Base-by-base conservation (phyloP, 257 asterid species). In the Nemophila menziesii region DNA sequence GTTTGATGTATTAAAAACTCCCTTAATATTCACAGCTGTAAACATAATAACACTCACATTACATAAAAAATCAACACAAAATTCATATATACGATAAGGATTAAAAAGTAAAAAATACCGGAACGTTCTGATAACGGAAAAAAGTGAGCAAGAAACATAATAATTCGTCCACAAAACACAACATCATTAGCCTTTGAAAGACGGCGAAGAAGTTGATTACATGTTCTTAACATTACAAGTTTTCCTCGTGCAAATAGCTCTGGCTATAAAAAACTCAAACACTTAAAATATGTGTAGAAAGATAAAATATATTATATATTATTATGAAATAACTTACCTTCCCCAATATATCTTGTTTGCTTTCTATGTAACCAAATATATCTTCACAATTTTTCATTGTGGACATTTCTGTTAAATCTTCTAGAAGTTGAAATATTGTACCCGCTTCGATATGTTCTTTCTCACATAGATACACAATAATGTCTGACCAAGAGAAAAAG, bases 101-200 rank as follows among this genome's bases (percentile, higher is more conserved):
- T 7, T 3, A 29, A 5, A 29, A 29, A 29, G 36, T 1, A 7
- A n/a, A 34, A 57, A 52, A 48, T 76, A 89, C 98, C 98, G 22
- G 98, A 89, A 56, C 98, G 98, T 66, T 89, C 98, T 23, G 98
- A 89, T 57, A 89, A 62, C 29, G 98, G 98, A 16, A 89, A 89
- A 66, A 89, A 84, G 55, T 89, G 98, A 42, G 98, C 95, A 46
- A 89, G 98, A 72, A 89, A 89, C 98, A 89, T 89, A 52, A 89
- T 89, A 56, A 89, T 84, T 58, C 98, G 86, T 52, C 98, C 96
- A 41, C 96, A 84, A 63, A 89, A 89, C 55, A 89, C 98, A 11
- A 89, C 98, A 68, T 89, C 96, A 74, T 89, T 89, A 48, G 96
- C 98, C 98, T 89, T 89, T 59, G 98, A 89, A 44, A 89, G 66